phyloP scores from a whole-genome alignment of 2,329 filamentous ascomycete species.

The Sclerotinia glacialis region DNA sequence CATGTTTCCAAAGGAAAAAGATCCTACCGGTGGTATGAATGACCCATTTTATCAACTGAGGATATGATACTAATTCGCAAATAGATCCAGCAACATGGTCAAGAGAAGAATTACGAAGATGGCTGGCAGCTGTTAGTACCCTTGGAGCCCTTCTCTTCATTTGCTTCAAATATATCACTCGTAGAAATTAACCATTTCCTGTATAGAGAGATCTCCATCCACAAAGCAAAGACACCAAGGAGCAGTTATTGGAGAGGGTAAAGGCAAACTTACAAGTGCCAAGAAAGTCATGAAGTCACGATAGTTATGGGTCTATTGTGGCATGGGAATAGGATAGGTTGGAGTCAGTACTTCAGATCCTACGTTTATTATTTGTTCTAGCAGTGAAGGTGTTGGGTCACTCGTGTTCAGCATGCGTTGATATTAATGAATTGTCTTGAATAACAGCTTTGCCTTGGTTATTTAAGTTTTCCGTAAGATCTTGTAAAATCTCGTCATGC shows the following conservation, averaged over 20 bases:
- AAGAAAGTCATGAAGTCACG: conserved; percentile 22
- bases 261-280: conserved; percentile 61
- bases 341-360: neutral
- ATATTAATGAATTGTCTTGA: neutral
- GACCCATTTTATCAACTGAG: neutral
- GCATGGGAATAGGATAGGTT: neutral
- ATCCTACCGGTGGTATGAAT: conserved; percentile 70
- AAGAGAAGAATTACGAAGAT: conserved; percentile 72
- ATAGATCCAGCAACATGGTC: conserved; percentile 71
- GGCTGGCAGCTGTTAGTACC: conserved; percentile 71
- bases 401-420: conserved; percentile 6
- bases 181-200: conserved; percentile 4
- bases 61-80: neutral
- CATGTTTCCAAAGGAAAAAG: conserved; percentile 70
- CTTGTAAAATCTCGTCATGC: neutral
- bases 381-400: conserved; percentile 5
- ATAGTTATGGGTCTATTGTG: neutral
- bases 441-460: neutral
- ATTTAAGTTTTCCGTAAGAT: neutral
- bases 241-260: conserved; percentile 65
- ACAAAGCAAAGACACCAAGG: conserved; percentile 55
- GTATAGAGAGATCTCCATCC: conserved; percentile 62
- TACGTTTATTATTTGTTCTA: too few species aligned
- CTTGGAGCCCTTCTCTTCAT: neutral
- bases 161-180: conserved; percentile 12